These are phyloP conservation scores for Novymonas esmeraldas DNA, from an alignment of 208 protist genomes.

Conservation along the genomic window DNA sequence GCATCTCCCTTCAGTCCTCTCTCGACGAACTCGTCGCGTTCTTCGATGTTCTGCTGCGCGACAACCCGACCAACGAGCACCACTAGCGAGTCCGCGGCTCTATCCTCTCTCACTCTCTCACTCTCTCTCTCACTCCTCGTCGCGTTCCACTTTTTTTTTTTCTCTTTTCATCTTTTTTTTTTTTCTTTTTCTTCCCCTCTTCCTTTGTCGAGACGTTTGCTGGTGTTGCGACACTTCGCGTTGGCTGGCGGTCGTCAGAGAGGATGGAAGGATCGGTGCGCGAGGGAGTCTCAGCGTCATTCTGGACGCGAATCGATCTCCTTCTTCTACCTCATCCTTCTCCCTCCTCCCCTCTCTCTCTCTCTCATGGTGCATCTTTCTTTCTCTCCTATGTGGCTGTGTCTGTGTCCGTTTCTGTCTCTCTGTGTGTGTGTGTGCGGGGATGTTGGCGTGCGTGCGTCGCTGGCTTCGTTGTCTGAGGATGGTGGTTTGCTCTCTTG, in stretches of 20 bases:
- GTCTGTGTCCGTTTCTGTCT: background rate
- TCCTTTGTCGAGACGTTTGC: too few relatives aligned
- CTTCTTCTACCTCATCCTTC: too few relatives aligned
- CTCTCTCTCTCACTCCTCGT: background rate
- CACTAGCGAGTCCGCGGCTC: constrained; percentile 24
- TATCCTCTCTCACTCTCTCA: background rate
- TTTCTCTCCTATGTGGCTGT: background rate
- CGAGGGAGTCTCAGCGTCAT: too few relatives aligned
- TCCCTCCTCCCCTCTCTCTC: background rate
- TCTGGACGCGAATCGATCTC: too few relatives aligned
- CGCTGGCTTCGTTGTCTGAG: background rate
- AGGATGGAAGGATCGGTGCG: too few relatives aligned
- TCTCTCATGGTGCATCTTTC: background rate
- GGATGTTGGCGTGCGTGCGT: background rate
- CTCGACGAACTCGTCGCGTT: constrained; percentile 57
- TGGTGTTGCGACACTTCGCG: too few relatives aligned
- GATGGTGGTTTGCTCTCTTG: background rate
- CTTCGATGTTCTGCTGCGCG: constrained; percentile 55
- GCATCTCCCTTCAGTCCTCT: constrained; percentile 52
- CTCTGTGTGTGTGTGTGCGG: background rate
- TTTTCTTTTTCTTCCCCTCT: background rate
- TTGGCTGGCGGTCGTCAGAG: too few relatives aligned
- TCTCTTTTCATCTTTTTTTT: background rate
- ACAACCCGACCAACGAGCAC: background rate
- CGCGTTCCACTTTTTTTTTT: background rate